phyloP scores from a whole-genome alignment of 1,139 yeast genomes.

The Taphrina confusa region DNA sequence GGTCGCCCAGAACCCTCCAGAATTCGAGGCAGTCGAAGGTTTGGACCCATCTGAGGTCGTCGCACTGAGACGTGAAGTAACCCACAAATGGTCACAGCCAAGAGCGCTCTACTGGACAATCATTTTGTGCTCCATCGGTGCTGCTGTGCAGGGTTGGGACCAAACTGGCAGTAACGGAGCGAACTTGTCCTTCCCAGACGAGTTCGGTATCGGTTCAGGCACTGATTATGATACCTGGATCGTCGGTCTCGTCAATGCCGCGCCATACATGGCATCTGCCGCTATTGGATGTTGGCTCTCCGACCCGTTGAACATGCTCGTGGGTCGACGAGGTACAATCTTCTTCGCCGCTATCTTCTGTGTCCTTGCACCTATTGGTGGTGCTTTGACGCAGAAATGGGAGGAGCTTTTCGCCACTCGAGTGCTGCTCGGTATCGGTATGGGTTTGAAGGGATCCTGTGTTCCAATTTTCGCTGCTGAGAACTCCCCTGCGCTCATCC shows the following conservation, averaged over 20 bases:
- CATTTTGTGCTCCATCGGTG: slow-evolving; percentile 79
- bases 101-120: slow-evolving; percentile 61
- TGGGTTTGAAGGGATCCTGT: slow-evolving; percentile 79
- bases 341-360: slow-evolving; percentile 68
- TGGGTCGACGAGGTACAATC: slow-evolving; percentile 75
- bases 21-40: slow-evolving; percentile 60
- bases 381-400: slow-evolving; percentile 71
- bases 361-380: slow-evolving; percentile 72
- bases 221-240: slow-evolving; percentile 61
- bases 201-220: slow-evolving; percentile 47
- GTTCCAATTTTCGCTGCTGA: slow-evolving; percentile 83
- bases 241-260: slow-evolving; percentile 73
- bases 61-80: slow-evolving; percentile 55
- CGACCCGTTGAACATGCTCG: slow-evolving; percentile 61
- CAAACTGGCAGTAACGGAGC: slow-evolving; percentile 88
- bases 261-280: slow-evolving; percentile 78
- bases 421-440: slow-evolving; percentile 70
- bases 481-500: slow-evolving; percentile 70
- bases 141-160: slow-evolving; percentile 92
- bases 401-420: slow-evolving; percentile 74
- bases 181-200: slow-evolving; percentile 63
- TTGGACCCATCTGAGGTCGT: slow-evolving; percentile 61
- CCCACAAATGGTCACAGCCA: slow-evolving; percentile 71
- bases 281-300: slow-evolving; percentile 71
- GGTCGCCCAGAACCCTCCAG: slow-evolving; percentile 65